These are phyloP conservation scores for Sporothrix inflata DNA, from an alignment of 2,329 filamentous ascomycete genomes.

Conservation along the genomic window DNA sequence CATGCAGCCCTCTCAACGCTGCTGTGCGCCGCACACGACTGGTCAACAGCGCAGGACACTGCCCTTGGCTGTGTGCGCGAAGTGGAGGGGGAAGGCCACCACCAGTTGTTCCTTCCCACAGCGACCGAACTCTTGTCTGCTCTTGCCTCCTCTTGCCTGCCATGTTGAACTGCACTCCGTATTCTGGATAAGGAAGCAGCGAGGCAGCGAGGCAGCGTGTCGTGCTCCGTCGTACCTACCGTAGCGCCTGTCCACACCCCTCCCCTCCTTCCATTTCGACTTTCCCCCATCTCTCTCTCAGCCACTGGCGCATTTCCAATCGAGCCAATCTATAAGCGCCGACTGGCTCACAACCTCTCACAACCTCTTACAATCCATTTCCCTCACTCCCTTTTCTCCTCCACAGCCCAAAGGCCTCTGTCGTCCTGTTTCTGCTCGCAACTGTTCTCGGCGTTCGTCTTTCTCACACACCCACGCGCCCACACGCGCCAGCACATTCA, in stretches of 20 bases:
- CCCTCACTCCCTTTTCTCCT: background rate
- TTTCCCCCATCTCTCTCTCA: slow-evolving; percentile 9
- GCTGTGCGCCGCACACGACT: slow-evolving; percentile 23
- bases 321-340: slow-evolving; percentile 27
- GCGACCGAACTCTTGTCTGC: background rate
- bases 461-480: slow-evolving; percentile 22
- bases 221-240: background rate
- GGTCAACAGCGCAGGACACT: slow-evolving; percentile 20
- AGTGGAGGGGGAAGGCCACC: background rate
- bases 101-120: background rate
- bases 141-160: background rate
- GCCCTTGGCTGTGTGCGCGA: slow-evolving; percentile 24
- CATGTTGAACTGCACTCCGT: background rate
- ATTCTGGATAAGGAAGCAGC: background rate
- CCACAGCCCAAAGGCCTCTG: background rate
- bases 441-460: background rate
- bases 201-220: background rate
- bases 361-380: background rate
- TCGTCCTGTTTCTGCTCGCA: background rate
- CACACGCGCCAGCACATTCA: slow-evolving; percentile 22
- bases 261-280: background rate
- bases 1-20: slow-evolving; percentile 18
- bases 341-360: slow-evolving; percentile 23
- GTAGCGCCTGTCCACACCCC: slow-evolving; percentile 4
- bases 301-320: slow-evolving; percentile 18